Evolutionary conservation across 805 yeast species (phyloP), one percentile per base, ranked within the genome.

Genomic region (Kodamaea sagamina): DNA sequence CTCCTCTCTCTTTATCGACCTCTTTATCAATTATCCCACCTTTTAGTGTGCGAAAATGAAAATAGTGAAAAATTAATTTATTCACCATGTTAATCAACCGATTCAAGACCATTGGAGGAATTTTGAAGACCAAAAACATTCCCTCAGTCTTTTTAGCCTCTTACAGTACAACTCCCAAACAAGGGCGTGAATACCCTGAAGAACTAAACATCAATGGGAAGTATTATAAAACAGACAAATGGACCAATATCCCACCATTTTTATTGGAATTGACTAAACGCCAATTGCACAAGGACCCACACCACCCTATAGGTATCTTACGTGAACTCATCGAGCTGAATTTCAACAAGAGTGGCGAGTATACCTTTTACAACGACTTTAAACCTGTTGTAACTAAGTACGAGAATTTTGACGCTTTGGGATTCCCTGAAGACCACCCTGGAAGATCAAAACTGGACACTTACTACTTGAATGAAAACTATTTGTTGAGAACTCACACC

Each of bases 371-470:
- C 65, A 86, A 84, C 58, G 77, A 86, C 44, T 88, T 89, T 65
- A 72, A 76, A 47, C 97, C 99, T 0, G 86, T 79, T 1, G 99
- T 93, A 1, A 74, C 90, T 2, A 84, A 80, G 1, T 78, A 71
- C 56, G 87, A 92, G 57, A 93, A 93, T 61, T 93, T 93, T 58
- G 99, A 93, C 61, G 86, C 85, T 1, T 73, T 93, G 27, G 97
- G 95, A 0, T 92, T 93, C 62, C 96, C 97, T 1, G 55, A 62
- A 26, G 95, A 90, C 57, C 99, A 93, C 61, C 96, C 96, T 0
- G 97, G 99, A 3, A 75, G 99, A 57, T 80, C 93, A 13, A 86
- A 79, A 55, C 85, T 95, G 3, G 99, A 93, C 61, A 92, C 99
- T 0, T 93, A 93, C 63, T 93, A 93, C 57, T 60, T 93, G 41